Evolutionary conservation across 495 filamentous ascomycete species (phyloP), one percentile per base, ranked within the genome.

Genomic region (Beverwykella pulmonaria): DNA sequence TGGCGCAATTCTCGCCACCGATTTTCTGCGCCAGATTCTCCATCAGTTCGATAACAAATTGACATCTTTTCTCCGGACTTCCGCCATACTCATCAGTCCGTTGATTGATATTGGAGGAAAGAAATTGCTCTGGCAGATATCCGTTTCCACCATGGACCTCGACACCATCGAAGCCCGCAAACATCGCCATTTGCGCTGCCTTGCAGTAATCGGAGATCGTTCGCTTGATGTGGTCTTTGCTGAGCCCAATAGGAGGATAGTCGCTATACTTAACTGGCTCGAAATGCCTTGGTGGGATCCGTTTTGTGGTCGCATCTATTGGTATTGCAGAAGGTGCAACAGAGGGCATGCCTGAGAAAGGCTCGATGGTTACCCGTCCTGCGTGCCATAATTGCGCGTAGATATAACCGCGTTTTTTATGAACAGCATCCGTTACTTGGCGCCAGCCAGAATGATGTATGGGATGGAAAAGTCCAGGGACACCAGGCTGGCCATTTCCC

Each of bases 371-470:
- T 8, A 79, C 79, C 34, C 84, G 80, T 26, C 84, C 84, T 2
- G 79, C 66, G 62, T 81, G 77, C 79, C 81, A 86, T 0, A 87
- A 69, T 63, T 87, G 83, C 26, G 75, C 78, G 71, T 82, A 85
- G 36, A 86, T 84, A 59, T 73, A 81, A 12, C 79, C 77, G 0
- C 82, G 82, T 65, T 82, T 82, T 10, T 70, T 73, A 61, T 86
- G 83, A 17, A 87, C 83, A 23, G 79, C 81, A n/a, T 81, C 76
- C 2, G 81, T 79, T 17, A 85, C 79, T 25, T 74, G 74, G 59
- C 79, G 79, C 84, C 84, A 86, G 9, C 79, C 81, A 10, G 59
- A 65, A 17, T 77, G 70, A 62, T 87, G 84, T 23, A 77, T 76
- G 8, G 76, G 67, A 57, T 59, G 78, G 65, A 77, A 86, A 5